These are phyloP conservation scores for Solanum stenotomum DNA, from an alignment of 257 asterid genomes.

Conservation along the genomic window DNA sequence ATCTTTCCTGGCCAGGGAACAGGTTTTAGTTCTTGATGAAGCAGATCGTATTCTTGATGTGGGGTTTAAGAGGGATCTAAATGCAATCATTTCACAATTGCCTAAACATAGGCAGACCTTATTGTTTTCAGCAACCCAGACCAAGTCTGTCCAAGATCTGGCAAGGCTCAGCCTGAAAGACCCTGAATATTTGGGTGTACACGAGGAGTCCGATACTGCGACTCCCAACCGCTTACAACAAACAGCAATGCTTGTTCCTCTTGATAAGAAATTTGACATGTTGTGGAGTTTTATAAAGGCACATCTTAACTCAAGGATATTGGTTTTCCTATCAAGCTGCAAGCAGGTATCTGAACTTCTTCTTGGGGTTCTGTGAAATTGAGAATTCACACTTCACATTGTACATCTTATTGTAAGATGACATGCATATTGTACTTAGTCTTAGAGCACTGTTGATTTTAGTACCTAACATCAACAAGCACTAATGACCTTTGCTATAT, in stretches of 20 bases:
- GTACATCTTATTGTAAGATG: not conserved
- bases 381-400: not conserved
- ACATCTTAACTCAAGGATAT: slow-evolving; percentile 71
- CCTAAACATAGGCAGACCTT: slow-evolving; percentile 84
- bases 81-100: slow-evolving; percentile 89
- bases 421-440: not conserved
- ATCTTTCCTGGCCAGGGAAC: slow-evolving; percentile 41
- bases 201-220: slow-evolving; percentile 77
- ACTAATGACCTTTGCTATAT: not conserved
- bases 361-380: not conserved
- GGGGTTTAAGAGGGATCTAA: slow-evolving; percentile 68
- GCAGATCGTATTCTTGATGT: slow-evolving; percentile 96
- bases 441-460: not conserved
- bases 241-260: slow-evolving; percentile 72
- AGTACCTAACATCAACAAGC: not conserved
- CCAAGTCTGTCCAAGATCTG: slow-evolving; percentile 89
- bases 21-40: slow-evolving; percentile 94
- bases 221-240: slow-evolving; percentile 80
- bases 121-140: slow-evolving; percentile 90
- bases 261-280: slow-evolving; percentile 82
- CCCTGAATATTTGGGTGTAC: slow-evolving; percentile 91
- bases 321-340: slow-evolving; percentile 83
- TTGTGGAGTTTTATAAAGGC: slow-evolving; percentile 90
- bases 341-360: slow-evolving; percentile 55
- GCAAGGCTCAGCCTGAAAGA: slow-evolving; percentile 97